Conservation (phyloP, 148 eudicot species). For the Rhododendron griersonianum region DNA sequence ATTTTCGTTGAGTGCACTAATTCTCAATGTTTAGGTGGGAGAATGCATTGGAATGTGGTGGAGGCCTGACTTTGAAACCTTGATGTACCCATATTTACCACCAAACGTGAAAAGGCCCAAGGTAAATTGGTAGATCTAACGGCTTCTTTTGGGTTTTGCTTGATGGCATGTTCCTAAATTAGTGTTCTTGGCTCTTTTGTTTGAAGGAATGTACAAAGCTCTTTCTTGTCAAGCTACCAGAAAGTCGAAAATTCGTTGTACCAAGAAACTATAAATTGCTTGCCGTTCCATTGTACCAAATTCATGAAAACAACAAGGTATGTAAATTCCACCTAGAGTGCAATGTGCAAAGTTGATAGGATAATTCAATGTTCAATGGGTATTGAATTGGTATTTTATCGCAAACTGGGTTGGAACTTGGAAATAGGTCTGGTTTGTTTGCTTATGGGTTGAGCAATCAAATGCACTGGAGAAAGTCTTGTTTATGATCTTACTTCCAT, state of each 20-base stretch:
- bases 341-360: neutral
- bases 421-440: neutral
- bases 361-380: neutral
- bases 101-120: conserved; percentile 59
- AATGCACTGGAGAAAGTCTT: neutral
- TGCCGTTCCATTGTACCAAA: conserved; percentile 62
- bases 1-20: neutral
- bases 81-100: conserved; percentile 56
- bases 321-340: neutral
- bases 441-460: neutral
- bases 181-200: neutral
- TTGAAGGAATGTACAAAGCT: conserved; percentile 68
- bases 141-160: neutral
- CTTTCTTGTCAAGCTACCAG: conserved; percentile 67
- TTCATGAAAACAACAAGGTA: conserved; percentile 68
- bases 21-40: conserved; percentile 40
- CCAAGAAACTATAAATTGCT: conserved; percentile 59
- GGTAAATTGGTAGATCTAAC: conserved; percentile 20
- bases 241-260: conserved; percentile 45
- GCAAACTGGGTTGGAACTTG: neutral
- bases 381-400: neutral
- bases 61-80: conserved; percentile 55
- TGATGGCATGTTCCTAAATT: neutral
- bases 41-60: conserved; percentile 84
- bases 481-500: neutral